Evolutionary conservation across 2,329 filamentous ascomycete genomes (phyloP), one percentile per base, ranked within the genome.

Genomic region (Pseudogymnoascus sp.): DNA sequence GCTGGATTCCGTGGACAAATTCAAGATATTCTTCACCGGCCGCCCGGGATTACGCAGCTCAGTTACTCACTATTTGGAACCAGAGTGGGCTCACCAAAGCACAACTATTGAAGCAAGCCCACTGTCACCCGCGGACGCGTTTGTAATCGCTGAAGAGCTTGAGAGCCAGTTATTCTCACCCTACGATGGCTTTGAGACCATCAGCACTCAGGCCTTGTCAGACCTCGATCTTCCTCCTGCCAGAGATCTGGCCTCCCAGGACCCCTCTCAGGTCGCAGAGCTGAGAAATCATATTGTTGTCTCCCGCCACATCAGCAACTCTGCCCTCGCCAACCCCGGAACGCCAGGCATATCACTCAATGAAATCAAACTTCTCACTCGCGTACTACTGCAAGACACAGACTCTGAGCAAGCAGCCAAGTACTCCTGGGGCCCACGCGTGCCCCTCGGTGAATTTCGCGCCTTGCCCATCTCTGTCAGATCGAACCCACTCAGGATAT

Each of bases 61-160:
- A 64, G 25, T 35, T 27, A n/a, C 55, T 65, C 45, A 36, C 66
- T 27, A n/a, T 25, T 4, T 45, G 59, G 35, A 36, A 31, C 5
- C n/a, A 1, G 58, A 67, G 12, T 68, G 65, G 29, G 66, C 65
- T 9, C 68, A 67, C 55, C 68, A 69, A 60, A 68, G 68, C 27
- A 65, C 65, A n/a, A 42, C 63, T 58, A 66, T 69, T 15, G 68
- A 69, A 52, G 37, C 64, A 31, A 69, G 69, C 36, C 59, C 36
- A n/a, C 36, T 68, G 18, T 29, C 35, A 10, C 25, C 62, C 13
- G 39, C 45, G 2, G 68, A 67, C 8, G 33, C 62, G 2, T 13
- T 58, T 12, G 31, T 42, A 27, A 64, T 69, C 13, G n/a, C 59
- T 18, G 64, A 59, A 27, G 29, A 58, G 25, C 62, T 62, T 33